phyloP scores from a whole-genome alignment of 495 filamentous ascomycete genomes.

The Xylaria longipes region DNA sequence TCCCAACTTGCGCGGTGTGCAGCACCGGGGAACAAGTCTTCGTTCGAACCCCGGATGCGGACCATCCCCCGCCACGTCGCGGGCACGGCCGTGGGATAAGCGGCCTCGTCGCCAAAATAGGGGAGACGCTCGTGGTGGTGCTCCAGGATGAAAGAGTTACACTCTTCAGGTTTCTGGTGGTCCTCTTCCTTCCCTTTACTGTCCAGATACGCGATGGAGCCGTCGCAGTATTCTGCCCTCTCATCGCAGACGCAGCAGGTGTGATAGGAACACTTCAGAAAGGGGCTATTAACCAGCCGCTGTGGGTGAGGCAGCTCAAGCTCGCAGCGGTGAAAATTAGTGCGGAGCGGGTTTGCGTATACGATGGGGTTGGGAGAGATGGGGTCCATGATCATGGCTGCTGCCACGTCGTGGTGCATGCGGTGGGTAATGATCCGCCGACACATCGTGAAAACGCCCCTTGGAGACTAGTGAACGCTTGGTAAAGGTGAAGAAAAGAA shows the following conservation, averaged over 20 bases:
- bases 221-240: constrained; percentile 20
- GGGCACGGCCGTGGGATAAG: background rate
- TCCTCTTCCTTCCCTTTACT: background rate
- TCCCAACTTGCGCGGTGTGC: background rate
- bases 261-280: constrained; percentile 27
- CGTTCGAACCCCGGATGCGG: background rate
- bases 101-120: constrained; percentile 29
- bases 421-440: constrained; percentile 26
- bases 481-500: background rate
- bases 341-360: constrained; percentile 33
- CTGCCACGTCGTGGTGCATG: constrained; percentile 41
- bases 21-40: constrained; percentile 10
- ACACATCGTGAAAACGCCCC: constrained; percentile 28
- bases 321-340: constrained; percentile 33
- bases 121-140: constrained; percentile 31
- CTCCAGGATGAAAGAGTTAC: constrained; percentile 25
- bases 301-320: background rate
- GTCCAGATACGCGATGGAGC: background rate
- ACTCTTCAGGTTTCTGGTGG: constrained; percentile 23
- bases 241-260: constrained; percentile 29
- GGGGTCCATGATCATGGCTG: constrained; percentile 30
- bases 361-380: background rate
- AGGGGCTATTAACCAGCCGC: background rate
- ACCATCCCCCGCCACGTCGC: constrained; percentile 27
- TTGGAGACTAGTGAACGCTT: background rate